A percentile compares a stretch with the other conserved stretches of the same genome.
Conservation (phyloP, 768 basidiomycete species). For the Omphalotus guepiniiformis region DNA sequence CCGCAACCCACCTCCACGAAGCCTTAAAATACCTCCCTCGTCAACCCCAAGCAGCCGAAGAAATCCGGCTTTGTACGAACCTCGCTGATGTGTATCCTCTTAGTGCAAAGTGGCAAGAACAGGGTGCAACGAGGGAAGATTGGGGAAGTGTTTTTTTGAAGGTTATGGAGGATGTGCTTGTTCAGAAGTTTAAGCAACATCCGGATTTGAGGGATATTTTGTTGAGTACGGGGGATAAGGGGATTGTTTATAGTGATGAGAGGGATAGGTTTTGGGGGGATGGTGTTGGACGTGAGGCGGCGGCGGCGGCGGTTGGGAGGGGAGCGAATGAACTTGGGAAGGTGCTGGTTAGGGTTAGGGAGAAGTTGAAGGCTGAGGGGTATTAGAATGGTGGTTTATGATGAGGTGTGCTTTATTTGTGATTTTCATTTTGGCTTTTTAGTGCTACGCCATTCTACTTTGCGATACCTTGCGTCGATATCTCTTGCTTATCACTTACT, state of each 20-base stretch:
- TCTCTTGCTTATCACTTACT: too few species aligned
- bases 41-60: conserved; percentile 48
- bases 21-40: conserved; percentile 61
- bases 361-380: conserved; percentile 30
- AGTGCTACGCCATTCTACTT: background rate
- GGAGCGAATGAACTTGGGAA: conserved; percentile 65
- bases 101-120: conserved; percentile 25
- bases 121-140: conserved; percentile 36
- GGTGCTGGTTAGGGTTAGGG: conserved; percentile 52
- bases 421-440: background rate
- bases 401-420: background rate
- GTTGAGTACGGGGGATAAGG: conserved; percentile 39
- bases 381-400: background rate
- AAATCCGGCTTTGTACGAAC: conserved; percentile 40
- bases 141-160: conserved; percentile 52
- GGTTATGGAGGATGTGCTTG: conserved; percentile 68
- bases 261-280: conserved; percentile 68
- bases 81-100: conserved; percentile 34
- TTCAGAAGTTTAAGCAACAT: conserved; percentile 71
- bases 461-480: too few species aligned
- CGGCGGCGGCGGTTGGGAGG: conserved; percentile 14
- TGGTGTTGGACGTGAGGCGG: conserved; percentile 28
- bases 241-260: conserved; percentile 52
- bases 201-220: conserved; percentile 50
- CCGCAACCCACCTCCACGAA: conserved; percentile 72